Conservation (phyloP, 768 basidiomycete genomes). For the Suillus occidentalis region DNA sequence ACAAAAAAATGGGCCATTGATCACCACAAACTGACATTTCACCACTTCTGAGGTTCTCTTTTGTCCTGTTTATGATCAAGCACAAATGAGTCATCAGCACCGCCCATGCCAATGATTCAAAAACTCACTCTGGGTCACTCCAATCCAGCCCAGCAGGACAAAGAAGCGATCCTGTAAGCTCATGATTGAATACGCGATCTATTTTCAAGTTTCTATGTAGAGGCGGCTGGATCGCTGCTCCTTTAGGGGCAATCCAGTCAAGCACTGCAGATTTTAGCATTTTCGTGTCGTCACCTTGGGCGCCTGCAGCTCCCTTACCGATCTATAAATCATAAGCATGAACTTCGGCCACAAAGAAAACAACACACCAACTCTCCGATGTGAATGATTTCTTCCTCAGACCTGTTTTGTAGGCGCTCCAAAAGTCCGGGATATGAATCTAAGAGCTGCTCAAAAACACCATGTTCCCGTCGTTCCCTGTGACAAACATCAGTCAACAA, state of each 20-base stretch:
- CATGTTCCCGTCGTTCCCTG: too few species aligned
- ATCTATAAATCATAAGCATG: not conserved
- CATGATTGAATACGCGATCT: not conserved
- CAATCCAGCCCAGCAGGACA: conserved; percentile 16
- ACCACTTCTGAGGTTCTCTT: conserved; percentile 8
- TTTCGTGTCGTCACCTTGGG: not conserved
- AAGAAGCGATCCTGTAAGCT: not conserved
- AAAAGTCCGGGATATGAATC: not conserved
- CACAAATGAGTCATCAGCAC: not conserved
- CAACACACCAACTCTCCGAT: not conserved
- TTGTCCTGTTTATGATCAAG: not conserved
- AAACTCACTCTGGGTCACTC: conserved; percentile 15
- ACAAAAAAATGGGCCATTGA: conserved; percentile 29
- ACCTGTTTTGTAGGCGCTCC: not conserved
- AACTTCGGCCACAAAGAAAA: not conserved
- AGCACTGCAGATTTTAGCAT: not conserved
- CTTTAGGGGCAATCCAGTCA: not conserved
- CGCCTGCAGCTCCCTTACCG: not conserved
- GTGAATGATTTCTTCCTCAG: not conserved
- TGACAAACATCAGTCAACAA: too few species aligned
- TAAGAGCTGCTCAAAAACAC: too few species aligned
- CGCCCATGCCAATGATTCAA: not conserved
- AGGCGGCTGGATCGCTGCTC: not conserved
- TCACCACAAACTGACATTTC: conserved; percentile 15
- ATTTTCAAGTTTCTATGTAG: not conserved